phyloP scores from a whole-genome alignment of 1,284 basidiomycete genomes.

The Xanthoconium separans region DNA sequence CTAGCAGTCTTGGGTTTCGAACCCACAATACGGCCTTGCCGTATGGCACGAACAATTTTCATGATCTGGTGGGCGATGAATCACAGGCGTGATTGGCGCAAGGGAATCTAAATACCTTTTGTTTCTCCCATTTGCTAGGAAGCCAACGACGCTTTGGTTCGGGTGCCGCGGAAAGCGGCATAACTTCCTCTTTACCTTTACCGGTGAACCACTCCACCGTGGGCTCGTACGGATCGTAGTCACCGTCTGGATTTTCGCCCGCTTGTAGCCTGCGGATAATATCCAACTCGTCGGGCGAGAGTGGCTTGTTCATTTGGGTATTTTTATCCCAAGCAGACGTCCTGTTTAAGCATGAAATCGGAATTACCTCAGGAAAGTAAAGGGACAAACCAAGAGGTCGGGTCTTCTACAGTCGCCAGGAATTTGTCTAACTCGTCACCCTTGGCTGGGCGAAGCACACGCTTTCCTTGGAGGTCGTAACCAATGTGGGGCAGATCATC shows the following conservation, averaged over 20 bases:
- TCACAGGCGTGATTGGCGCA: not conserved
- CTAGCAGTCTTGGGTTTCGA: conserved; percentile 79
- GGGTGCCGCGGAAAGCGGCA: conserved; percentile 88
- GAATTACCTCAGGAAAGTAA: conserved; percentile 3
- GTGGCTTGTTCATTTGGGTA: conserved; percentile 81
- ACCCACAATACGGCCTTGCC: conserved; percentile 91
- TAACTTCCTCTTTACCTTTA: conserved; percentile 90
- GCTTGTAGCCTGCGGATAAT: conserved; percentile 90
- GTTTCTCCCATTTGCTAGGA: conserved; percentile 99
- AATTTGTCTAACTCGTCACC: conserved; percentile 99
- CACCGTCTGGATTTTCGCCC: conserved; percentile 89
- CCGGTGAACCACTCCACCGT: conserved; percentile 98
- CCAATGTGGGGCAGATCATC: conserved; percentile 99
- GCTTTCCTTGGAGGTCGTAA: conserved; percentile 94
- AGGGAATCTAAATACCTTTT: conserved; percentile 69
- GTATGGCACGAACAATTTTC: conserved; percentile 99
- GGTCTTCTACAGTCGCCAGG: conserved; percentile 91
- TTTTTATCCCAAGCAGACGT: conserved; percentile 93
- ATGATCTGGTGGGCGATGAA: conserved; percentile 66
- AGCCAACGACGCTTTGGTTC: conserved; percentile 98
- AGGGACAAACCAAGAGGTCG: conserved; percentile 74
- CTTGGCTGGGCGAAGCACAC: conserved; percentile 90
- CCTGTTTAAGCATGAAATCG: conserved; percentile 45
- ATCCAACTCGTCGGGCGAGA: conserved; percentile 91
- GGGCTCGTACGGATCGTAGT: conserved; percentile 91